Conservation (phyloP, 2,329 filamentous ascomycete genomes). For the Penicillium sp. region DNA sequence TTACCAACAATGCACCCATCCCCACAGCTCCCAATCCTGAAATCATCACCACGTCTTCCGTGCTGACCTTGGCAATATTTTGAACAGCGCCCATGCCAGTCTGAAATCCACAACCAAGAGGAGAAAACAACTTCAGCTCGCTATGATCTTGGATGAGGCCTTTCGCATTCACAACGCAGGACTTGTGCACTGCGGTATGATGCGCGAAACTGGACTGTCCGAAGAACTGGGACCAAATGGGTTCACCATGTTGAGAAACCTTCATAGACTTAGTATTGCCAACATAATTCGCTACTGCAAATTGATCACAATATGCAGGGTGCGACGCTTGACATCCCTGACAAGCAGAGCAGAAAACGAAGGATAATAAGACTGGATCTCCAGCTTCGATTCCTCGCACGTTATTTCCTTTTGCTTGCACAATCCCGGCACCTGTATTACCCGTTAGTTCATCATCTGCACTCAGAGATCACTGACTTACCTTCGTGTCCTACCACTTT, state of each 20-base stretch:
- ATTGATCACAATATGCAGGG: constrained; percentile 27
- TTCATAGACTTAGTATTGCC: constrained; percentile 9
- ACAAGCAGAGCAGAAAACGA: constrained; percentile 32
- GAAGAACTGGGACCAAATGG: constrained; percentile 21
- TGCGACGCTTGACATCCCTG: constrained; percentile 24
- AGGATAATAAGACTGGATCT: constrained; percentile 33
- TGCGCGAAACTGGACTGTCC: constrained; percentile 29
- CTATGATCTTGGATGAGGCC: constrained; percentile 14
- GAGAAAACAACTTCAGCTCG: constrained; percentile 21
- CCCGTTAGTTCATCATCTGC: too few relatives aligned
- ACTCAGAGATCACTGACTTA: constrained; percentile 1
- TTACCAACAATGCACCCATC: constrained; percentile 43
- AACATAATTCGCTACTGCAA: constrained; percentile 10
- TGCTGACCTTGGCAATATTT: constrained; percentile 36
- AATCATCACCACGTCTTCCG: constrained; percentile 38
- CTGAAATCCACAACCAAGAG: constrained; percentile 29
- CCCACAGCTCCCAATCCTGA: constrained; percentile 46
- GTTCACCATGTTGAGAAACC: constrained; percentile 1
- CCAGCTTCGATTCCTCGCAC: constrained; percentile 11
- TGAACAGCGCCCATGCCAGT: constrained; percentile 33
- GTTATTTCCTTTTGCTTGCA: constrained; percentile 11
- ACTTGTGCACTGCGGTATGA: constrained; percentile 22
- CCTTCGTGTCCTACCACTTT: constrained; percentile 29
- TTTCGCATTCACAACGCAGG: constrained; percentile 20
- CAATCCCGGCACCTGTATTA: constrained; percentile 17